phyloP scores from a whole-genome alignment of 2,329 filamentous ascomycete genomes.

The Botrytis aclada region DNA sequence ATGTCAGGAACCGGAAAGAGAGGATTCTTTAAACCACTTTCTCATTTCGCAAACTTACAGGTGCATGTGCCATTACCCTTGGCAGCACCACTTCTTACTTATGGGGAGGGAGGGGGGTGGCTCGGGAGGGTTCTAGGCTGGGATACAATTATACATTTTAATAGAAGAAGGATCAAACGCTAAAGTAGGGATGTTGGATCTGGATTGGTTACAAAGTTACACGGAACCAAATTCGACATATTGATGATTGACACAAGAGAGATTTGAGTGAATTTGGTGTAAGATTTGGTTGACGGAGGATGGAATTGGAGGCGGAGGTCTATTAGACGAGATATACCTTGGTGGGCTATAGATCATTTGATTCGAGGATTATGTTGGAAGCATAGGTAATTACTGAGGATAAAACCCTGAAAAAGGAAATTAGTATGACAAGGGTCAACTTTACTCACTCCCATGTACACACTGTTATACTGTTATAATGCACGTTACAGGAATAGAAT shows the following conservation, averaged over 20 bases:
- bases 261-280: constrained; percentile 3
- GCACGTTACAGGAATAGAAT: neutral
- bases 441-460: neutral
- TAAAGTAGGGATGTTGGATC: neutral
- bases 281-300: constrained; percentile 1
- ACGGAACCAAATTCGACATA: neutral
- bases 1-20: neutral
- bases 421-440: neutral
- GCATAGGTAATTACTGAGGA: neutral
- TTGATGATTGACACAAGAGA: neutral
- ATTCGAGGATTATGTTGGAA: constrained; percentile 6
- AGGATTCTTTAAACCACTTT: neutral
- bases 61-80: constrained; percentile 2
- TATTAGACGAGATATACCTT: neutral
- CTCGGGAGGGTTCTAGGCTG: neutral
- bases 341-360: neutral
- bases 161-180: neutral
- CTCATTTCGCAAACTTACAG: constrained; percentile 6
- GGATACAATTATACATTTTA: constrained; percentile 9
- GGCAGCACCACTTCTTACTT: constrained; percentile 10
- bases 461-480: neutral
- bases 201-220: neutral
- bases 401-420: constrained; percentile 9
- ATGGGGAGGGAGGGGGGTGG: neutral
- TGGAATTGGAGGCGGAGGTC: neutral